Evolutionary conservation across 1,284 basidiomycete genomes (phyloP).

Genomic region (Sporisorium exsertum): DNA sequence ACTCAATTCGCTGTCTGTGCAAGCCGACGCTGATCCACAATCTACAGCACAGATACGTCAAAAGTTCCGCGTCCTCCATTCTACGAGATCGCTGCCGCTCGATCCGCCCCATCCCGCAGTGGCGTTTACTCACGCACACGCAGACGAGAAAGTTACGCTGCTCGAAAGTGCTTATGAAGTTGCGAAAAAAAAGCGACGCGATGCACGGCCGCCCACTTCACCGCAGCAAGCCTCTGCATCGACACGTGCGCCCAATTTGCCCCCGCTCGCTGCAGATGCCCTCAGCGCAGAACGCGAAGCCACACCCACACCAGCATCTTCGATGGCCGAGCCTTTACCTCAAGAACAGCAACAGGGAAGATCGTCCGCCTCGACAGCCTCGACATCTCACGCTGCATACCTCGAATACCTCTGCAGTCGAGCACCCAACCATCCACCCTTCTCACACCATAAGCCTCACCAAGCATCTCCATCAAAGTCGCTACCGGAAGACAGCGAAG

Average conservation of each 20-base stretch:
- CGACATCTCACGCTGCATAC: constrained; percentile 45
- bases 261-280: neutral
- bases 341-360: constrained; percentile 8
- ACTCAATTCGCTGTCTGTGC: constrained; percentile 46
- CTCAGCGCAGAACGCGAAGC: constrained; percentile 15
- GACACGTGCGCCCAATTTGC: neutral
- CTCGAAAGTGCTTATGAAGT: constrained; percentile 38
- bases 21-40: constrained; percentile 3
- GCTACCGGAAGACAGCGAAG: constrained; percentile 32
- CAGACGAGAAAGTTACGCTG: constrained; percentile 41
- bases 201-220: constrained; percentile 2
- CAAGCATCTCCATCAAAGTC: constrained; percentile 17
- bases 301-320: constrained; percentile 23
- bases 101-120: constrained; percentile 56
- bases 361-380: neutral
- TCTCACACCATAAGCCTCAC: constrained; percentile 14
- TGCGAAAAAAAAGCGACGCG: constrained; percentile 30
- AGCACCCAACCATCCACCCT: constrained; percentile 37
- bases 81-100: constrained; percentile 41
- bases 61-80: constrained; percentile 41
- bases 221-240: neutral
- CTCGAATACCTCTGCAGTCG: constrained; percentile 38
- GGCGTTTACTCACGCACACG: constrained; percentile 45
- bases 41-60: constrained; percentile 9
- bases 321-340: neutral